These are phyloP conservation scores for Cicer bijugum DNA, from an alignment of 306 rosid genomes.

Conservation along the genomic window DNA sequence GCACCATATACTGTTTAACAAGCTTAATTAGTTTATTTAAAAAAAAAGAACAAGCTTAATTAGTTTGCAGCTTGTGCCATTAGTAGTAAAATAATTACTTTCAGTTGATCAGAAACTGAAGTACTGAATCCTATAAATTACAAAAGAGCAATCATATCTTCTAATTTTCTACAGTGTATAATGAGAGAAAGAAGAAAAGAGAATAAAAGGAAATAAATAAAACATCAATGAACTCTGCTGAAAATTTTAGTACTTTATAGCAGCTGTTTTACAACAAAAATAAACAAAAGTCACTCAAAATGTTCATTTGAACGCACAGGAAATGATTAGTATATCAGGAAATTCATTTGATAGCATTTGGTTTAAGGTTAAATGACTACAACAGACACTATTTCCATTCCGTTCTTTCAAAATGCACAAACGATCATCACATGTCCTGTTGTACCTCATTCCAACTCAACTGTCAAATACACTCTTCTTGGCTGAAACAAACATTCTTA, in stretches of 20 bases:
- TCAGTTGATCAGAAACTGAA: constrained; percentile 2
- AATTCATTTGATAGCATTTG: too few species aligned
- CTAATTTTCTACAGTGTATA: not conserved
- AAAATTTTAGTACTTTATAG: constrained; percentile 3
- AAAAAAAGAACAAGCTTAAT: not conserved
- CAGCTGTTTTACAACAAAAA: not conserved
- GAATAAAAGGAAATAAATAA: not conserved
- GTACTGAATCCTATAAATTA: not conserved
- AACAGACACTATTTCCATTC: not conserved
- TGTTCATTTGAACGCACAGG: not conserved
- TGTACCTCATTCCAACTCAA: not conserved
- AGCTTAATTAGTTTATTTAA: not conserved
- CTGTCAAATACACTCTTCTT: not conserved
- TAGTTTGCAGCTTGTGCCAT: constrained; percentile 13
- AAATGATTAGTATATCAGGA: not conserved
- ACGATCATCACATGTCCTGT: not conserved
- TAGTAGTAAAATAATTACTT: not conserved
- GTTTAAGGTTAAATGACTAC: not conserved
- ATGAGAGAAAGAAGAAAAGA: not conserved
- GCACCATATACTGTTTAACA: not conserved
- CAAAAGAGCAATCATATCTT: not conserved
- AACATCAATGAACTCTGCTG: constrained; percentile 18
- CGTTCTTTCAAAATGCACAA: not conserved
- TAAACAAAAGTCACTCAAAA: constrained; percentile 17
- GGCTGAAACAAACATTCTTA: not conserved